These are phyloP conservation scores for Gaultheria prostrata DNA, from an alignment of 148 eudicot species.

Conservation along the genomic window DNA sequence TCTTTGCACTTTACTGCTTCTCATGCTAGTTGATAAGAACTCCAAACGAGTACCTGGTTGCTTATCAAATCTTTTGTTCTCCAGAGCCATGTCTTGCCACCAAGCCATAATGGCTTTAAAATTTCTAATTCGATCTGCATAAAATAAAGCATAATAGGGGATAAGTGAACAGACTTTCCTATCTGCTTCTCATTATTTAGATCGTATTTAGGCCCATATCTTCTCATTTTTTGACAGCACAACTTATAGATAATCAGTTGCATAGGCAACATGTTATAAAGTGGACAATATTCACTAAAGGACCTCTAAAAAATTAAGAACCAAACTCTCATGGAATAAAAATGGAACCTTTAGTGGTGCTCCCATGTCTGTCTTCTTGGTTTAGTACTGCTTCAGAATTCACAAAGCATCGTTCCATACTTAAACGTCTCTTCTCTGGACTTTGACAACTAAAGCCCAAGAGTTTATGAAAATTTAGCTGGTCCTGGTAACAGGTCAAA, in stretches of 20 bases:
- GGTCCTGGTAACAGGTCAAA: slow-evolving; percentile 49
- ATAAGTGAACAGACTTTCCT: neutral
- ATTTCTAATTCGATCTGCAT: slow-evolving; percentile 51
- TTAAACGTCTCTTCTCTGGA: slow-evolving; percentile 47
- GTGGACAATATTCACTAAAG: neutral
- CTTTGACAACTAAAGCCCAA: slow-evolving; percentile 72
- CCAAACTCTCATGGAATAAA: neutral
- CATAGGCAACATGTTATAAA: neutral
- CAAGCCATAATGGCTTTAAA: slow-evolving; percentile 77
- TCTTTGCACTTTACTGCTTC: slow-evolving; percentile 33
- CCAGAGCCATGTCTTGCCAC: slow-evolving; percentile 91
- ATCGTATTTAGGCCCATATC: neutral
- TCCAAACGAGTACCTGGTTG: slow-evolving; percentile 29
- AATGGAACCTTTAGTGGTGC: slow-evolving; percentile 42
- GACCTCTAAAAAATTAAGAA: neutral
- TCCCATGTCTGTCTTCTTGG: slow-evolving; percentile 29
- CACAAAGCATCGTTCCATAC: slow-evolving; percentile 35
- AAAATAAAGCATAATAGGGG: neutral
- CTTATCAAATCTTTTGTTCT: slow-evolving; percentile 31
- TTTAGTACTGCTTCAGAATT: slow-evolving; percentile 34
- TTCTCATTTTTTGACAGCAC: neutral
- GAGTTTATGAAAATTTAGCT: slow-evolving; percentile 87
- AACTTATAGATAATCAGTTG: neutral
- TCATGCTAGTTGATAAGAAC: slow-evolving; percentile 32
- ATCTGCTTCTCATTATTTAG: no score